A percentile compares a stretch with the other conserved stretches of the same genome.
phyloP scores from a whole-genome alignment of 106 monocot species.

The Acorus calamus region DNA sequence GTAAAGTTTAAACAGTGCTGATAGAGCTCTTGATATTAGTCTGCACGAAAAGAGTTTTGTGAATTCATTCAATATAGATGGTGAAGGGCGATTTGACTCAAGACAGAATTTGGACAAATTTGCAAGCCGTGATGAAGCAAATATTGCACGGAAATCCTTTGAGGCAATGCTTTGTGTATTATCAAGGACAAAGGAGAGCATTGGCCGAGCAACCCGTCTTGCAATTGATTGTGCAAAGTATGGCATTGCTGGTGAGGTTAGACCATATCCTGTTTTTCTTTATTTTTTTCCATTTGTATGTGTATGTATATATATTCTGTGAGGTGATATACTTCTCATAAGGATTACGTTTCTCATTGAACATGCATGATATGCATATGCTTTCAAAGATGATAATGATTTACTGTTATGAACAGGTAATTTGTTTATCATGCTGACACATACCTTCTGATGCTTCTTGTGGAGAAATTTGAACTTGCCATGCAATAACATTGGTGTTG shows the following conservation, averaged over 20 bases:
- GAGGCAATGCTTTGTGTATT: slow-evolving; percentile 58
- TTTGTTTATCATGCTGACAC: too few relatives aligned
- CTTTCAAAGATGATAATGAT: too few relatives aligned
- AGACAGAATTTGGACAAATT: slow-evolving; percentile 22
- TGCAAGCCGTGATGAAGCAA: slow-evolving; percentile 29
- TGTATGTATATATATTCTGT: too few relatives aligned
- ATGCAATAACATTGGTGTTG: too few relatives aligned
- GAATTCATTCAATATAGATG: not conserved
- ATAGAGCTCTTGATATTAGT: slow-evolving; percentile 24
- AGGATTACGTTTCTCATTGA: too few relatives aligned
- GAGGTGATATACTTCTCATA: too few relatives aligned
- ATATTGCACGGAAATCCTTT: slow-evolving; percentile 59
- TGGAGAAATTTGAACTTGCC: too few relatives aligned
- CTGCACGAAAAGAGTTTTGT: slow-evolving; percentile 5
- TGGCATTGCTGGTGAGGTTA: slow-evolving; percentile 83
- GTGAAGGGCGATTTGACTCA: not conserved
- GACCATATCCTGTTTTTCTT: slow-evolving; percentile 7
- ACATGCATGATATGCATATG: too few relatives aligned
- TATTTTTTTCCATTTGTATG: not conserved
- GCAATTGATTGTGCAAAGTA: slow-evolving; percentile 84
- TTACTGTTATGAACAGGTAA: too few relatives aligned
- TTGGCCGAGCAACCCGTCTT: slow-evolving; percentile 80
- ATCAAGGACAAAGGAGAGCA: slow-evolving; percentile 92
- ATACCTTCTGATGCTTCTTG: too few relatives aligned
- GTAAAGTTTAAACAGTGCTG: slow-evolving; percentile 18